A percentile compares a stretch with the other conserved stretches of the same genome.
These are phyloP conservation scores for Adiantum capillusveneris DNA, from an alignment of 75 land plant genomes.

Conservation along the genomic window DNA sequence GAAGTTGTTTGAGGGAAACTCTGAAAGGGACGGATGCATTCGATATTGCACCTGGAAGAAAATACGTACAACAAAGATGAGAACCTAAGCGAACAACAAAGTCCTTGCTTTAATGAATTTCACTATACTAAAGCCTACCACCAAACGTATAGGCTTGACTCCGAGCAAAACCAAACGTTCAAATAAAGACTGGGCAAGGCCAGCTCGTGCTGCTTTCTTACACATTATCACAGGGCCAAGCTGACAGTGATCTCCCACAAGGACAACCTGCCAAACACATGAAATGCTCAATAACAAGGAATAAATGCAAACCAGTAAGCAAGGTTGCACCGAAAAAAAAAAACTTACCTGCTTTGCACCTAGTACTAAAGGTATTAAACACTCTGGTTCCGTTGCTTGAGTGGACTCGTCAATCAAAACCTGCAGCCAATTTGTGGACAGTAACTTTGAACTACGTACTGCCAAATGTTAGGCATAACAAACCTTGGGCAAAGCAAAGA, in stretches of 20 bases:
- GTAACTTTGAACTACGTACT: neutral
- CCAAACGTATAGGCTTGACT: conserved; percentile 78
- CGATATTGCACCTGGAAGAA: conserved; percentile 89
- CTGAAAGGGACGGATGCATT: conserved; percentile 95
- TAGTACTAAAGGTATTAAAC: conserved; percentile 93
- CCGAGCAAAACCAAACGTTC: conserved; percentile 98
- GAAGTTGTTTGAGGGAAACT: conserved; percentile 97
- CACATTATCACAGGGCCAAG: conserved; percentile 99
- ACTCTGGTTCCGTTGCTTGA: conserved; percentile 98
- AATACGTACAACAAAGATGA: neutral
- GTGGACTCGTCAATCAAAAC: conserved; percentile 98
- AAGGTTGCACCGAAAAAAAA: neutral
- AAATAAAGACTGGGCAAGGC: conserved; percentile 94
- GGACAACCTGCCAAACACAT: conserved; percentile 56
- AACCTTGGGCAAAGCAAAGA: no score
- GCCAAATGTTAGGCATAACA: no score
- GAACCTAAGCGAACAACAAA: no score
- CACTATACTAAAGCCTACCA: neutral
- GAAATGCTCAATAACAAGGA: no score
- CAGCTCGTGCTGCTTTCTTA: conserved; percentile 99
- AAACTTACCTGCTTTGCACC: conserved; percentile 85
- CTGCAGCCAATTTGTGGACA: conserved; percentile 25
- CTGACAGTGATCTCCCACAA: conserved; percentile 99
- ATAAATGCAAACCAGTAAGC: no score
- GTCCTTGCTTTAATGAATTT: no score